phyloP scores from a whole-genome alignment of 2,329 filamentous ascomycete species.

The Alternaria alternata region DNA sequence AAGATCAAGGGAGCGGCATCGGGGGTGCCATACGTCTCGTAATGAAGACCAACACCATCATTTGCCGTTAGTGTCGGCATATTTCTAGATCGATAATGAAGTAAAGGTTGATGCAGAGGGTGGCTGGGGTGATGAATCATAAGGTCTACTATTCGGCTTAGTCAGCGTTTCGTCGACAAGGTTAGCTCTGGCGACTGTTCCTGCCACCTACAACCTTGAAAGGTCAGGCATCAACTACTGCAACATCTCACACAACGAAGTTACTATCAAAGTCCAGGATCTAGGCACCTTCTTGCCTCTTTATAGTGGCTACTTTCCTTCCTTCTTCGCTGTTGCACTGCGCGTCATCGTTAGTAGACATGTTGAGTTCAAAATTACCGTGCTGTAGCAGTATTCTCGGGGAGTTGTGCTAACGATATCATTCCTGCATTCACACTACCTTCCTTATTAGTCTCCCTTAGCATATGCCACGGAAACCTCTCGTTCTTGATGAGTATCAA shows the following conservation, averaged over 20 bases:
- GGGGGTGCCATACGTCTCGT: slow-evolving; percentile 19
- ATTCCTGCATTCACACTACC: neutral
- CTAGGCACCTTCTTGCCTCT: neutral
- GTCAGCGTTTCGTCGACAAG: neutral
- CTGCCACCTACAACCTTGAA: neutral
- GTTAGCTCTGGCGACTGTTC: neutral
- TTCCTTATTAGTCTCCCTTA: neutral
- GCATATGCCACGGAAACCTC: neutral
- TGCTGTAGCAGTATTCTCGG: neutral
- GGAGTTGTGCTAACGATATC: neutral
- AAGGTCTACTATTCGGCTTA: neutral
- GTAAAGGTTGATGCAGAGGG: neutral
- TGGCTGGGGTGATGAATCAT: neutral
- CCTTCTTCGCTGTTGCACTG: neutral
- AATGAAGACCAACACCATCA: slow-evolving; percentile 23
- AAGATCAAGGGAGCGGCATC: slow-evolving; percentile 21
- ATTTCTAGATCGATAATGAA: neutral
- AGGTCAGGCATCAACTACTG: neutral
- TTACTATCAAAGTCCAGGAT: neutral
- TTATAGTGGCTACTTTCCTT: neutral
- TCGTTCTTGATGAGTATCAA: neutral
- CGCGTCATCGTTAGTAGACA: neutral
- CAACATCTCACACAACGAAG: neutral
- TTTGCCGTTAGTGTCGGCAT: slow-evolving; percentile 30
- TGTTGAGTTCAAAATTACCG: neutral